Conservation (phyloP, 768 basidiomycete species). For the Trametes villosa region DNA sequence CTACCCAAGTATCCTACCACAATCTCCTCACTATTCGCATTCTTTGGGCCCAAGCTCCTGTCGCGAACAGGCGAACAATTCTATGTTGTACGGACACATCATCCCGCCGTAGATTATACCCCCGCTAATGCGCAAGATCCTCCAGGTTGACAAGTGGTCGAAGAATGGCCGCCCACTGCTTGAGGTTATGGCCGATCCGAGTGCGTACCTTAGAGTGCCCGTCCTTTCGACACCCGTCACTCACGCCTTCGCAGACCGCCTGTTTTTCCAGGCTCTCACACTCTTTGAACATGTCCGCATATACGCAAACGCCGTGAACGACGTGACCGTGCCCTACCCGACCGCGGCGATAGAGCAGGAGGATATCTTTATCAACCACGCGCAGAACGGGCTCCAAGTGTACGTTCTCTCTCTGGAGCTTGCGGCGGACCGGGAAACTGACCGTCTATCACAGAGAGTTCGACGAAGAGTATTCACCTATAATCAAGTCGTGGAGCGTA, state of each 20-base stretch:
- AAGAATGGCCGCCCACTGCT: constrained; percentile 67
- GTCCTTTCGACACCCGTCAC: background rate
- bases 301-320: constrained; percentile 82
- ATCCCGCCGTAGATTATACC: background rate
- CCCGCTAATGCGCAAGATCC: background rate
- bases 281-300: constrained; percentile 71
- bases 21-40: constrained; percentile 54
- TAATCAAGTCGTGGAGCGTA: constrained; percentile 58
- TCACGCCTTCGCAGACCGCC: constrained; percentile 49
- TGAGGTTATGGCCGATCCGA: constrained; percentile 81
- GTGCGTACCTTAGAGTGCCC: constrained; percentile 37
- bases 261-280: constrained; percentile 76
- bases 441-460: constrained; percentile 47
- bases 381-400: constrained; percentile 64
- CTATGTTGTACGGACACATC: constrained; percentile 35
- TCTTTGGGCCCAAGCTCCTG: constrained; percentile 69
- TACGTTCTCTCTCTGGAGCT: constrained; percentile 30
- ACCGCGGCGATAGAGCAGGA: constrained; percentile 72
- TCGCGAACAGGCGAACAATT: constrained; percentile 77
- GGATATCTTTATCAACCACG: constrained; percentile 66
- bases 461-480: constrained; percentile 56
- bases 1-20: constrained; percentile 66
- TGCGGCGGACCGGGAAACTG: background rate
- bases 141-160: constrained; percentile 67
- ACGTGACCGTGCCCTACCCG: constrained; percentile 81